These are phyloP conservation scores for Syzygium malaccense DNA, from an alignment of 441 rosid species.

Conservation along the genomic window DNA sequence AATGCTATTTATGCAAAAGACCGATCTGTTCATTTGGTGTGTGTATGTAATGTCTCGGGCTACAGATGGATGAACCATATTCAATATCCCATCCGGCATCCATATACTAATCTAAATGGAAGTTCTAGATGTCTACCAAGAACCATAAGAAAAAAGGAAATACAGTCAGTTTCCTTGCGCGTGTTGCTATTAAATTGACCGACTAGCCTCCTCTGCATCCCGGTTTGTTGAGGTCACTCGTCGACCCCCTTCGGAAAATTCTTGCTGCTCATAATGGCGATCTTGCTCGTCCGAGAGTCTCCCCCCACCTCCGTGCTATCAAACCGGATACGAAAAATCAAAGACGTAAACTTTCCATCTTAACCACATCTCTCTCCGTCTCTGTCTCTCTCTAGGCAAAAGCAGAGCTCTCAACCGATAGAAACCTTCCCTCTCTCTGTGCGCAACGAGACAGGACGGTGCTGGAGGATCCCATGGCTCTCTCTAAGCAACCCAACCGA, in stretches of 20 bases:
- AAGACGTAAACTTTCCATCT: slow-evolving; percentile 22
- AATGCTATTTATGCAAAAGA: background rate
- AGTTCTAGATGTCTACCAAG: background rate
- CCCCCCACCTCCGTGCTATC: background rate
- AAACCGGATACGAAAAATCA: background rate
- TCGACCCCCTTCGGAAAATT: background rate
- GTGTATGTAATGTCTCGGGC: background rate
- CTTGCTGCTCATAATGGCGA: background rate
- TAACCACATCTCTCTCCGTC: background rate
- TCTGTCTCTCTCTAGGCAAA: background rate
- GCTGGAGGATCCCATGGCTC: slow-evolving; percentile 39
- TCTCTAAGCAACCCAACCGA: slow-evolving; percentile 45
- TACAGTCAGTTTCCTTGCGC: background rate
- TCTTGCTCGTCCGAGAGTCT: background rate
- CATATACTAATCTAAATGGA: background rate
- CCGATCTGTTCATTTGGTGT: background rate
- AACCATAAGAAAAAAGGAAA: background rate
- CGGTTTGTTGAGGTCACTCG: background rate
- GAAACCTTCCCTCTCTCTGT: background rate
- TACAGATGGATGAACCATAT: background rate
- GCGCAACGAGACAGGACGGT: slow-evolving; percentile 25
- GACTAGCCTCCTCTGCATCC: background rate
- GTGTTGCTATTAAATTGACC: background rate
- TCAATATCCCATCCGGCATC: background rate
- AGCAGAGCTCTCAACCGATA: slow-evolving; percentile 28